These are phyloP conservation scores for Cerioporus squamosus DNA, from an alignment of 1,284 basidiomycete species.

Conservation along the genomic window DNA sequence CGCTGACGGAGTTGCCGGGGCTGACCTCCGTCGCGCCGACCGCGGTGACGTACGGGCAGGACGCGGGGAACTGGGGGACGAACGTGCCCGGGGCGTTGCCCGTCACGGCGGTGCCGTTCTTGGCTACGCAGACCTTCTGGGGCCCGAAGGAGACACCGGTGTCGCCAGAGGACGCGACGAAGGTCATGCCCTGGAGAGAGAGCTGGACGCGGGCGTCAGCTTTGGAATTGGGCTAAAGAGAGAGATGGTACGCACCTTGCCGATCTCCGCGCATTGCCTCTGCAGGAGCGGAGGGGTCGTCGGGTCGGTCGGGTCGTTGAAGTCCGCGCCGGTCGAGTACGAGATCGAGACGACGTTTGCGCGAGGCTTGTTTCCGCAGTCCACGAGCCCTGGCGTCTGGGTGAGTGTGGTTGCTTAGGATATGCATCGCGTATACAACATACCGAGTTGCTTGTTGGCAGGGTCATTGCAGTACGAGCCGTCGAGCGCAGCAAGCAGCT, in stretches of 20 bases:
- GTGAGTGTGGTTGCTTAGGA: background rate
- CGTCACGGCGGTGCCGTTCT: slow-evolving; percentile 1
- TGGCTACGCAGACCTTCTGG: slow-evolving; percentile 38
- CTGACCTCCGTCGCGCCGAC: slow-evolving; percentile 51
- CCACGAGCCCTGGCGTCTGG: slow-evolving; percentile 1
- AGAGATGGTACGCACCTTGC: slow-evolving; percentile 25
- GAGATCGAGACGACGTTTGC: slow-evolving; percentile 62
- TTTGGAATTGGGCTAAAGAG: background rate
- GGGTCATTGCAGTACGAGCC: background rate
- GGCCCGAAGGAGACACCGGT: slow-evolving; percentile 55
- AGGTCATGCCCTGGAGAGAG: slow-evolving; percentile 57
- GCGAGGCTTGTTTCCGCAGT: slow-evolving; percentile 26
- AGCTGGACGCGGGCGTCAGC: slow-evolving; percentile 43
- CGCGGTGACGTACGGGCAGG: slow-evolving; percentile 61
- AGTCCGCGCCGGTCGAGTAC: slow-evolving; percentile 37
- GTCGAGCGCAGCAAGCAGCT: slow-evolving; percentile 19
- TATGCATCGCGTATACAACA: background rate
- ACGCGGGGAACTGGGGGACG: slow-evolving; percentile 14
- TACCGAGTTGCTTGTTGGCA: background rate
- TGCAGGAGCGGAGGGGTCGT: slow-evolving; percentile 45
- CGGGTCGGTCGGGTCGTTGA: slow-evolving; percentile 41
- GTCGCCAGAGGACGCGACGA: slow-evolving; percentile 70
- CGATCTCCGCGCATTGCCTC: slow-evolving; percentile 62
- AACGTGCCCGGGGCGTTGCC: slow-evolving; percentile 18
- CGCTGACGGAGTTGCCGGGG: slow-evolving; percentile 2